Evolutionary conservation across 1,284 basidiomycete genomes (phyloP).

Genomic region (Puccinia hordei): DNA sequence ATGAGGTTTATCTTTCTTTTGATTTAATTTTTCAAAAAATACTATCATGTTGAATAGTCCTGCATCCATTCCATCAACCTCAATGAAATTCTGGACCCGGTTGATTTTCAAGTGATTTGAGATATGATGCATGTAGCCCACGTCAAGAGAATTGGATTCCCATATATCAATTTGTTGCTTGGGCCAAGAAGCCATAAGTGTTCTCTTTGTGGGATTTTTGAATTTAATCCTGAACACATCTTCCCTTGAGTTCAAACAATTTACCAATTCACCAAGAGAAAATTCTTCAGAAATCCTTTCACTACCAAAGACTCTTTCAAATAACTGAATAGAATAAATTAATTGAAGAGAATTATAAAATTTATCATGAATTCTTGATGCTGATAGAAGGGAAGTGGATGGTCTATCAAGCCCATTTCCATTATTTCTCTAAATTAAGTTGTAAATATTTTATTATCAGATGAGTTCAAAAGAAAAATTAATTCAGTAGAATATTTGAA

Average conservation of each 20-base stretch:
- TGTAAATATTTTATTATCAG: too few relatives aligned
- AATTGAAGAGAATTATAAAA: too few relatives aligned
- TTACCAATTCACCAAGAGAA: neutral
- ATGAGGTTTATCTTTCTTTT: neutral
- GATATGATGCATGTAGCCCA: neutral
- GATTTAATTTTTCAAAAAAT: neutral
- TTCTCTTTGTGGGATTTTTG: neutral
- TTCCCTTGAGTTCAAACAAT: neutral
- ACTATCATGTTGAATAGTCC: neutral
- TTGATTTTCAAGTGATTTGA: conserved; percentile 22
- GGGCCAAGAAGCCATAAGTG: neutral
- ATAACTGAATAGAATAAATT: neutral
- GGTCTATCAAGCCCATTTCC: too few relatives aligned
- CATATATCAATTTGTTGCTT: neutral
- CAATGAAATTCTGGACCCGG: neutral
- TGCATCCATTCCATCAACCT: neutral
- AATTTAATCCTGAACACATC: neutral
- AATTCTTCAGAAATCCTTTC: too few relatives aligned
- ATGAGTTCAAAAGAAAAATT: too few relatives aligned
- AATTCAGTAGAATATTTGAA: too few relatives aligned
- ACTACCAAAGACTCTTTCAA: neutral
- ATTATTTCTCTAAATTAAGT: too few relatives aligned
- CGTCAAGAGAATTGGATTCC: neutral
- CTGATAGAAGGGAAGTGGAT: too few relatives aligned
- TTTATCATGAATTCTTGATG: too few relatives aligned